Base-by-base conservation (phyloP, 2,329 filamentous ascomycete species). In the Fusarium nurragi region DNA sequence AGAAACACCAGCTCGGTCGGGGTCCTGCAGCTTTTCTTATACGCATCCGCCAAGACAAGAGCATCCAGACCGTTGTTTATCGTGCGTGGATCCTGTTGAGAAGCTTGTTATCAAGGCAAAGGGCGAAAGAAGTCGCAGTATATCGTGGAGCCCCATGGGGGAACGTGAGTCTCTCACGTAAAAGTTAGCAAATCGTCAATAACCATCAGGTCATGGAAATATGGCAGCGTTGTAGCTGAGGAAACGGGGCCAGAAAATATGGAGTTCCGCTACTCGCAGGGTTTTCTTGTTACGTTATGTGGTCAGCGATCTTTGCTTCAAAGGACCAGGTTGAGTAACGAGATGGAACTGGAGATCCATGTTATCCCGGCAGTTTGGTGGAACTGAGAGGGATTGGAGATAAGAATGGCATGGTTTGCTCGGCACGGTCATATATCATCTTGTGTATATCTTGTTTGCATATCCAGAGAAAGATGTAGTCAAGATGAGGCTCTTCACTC, bases 71-170 rank as follows among this genome's bases (percentile, higher is more conserved):
- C 34, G 45, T 54, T 60, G 54, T 60, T 55, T 60, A 10, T 28
- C 46, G n/a, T 45, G 52, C 39, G 52, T 34, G 48, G 48, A 51
- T 51, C 44, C 41, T 22, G 12, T 16, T 22, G 21, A 40, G 26
- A n/a, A 51, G 25, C 55, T 41, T 43, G 57, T 61, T 62, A 61
- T 61, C 57, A 43, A 58, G 11, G 23, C 38, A 23, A 56, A 41
- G 43, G 38, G 37, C 28, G n/a, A n/a, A n/a, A n/a, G n/a, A 28
- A 55, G n/a, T 43, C 22, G 40, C 54, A 40, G 41, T 54, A 57
- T 39, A 56, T 64, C 54, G 63, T 47, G 59, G 64, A 67, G 47
- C 64, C 64, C 64, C 64, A 65, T 64, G 64, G 64, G 64, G 56
- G 47, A 34, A 38, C 48, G 22, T 34, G 52, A 59, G 59, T 51